Evolutionary conservation across 2,329 filamentous ascomycete species (phyloP).

Genomic region (Orbilia blumenaviensis): DNA sequence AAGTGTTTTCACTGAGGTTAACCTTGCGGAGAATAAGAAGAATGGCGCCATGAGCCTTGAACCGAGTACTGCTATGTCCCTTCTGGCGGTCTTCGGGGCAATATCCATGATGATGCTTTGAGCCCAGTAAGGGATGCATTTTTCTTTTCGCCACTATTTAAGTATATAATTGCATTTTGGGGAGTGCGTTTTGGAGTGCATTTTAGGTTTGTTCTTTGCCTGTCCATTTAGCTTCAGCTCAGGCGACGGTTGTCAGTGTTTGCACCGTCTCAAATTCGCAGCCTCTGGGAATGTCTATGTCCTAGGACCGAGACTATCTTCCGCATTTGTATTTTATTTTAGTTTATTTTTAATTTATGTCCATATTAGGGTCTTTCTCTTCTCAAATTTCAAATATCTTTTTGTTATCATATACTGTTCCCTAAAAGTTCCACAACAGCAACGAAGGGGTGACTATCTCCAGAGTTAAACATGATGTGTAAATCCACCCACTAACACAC

Average conservation of each 20-base stretch:
- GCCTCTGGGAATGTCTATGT: not conserved
- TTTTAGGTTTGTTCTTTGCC: not conserved
- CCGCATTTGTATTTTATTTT: not conserved
- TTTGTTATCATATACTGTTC: too few species aligned
- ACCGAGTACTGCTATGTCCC: slow-evolving; percentile 24
- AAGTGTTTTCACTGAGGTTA: slow-evolving; percentile 1
- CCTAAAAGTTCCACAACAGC: too few species aligned
- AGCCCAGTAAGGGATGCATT: too few species aligned
- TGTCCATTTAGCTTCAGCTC: too few species aligned
- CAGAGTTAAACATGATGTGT: not conserved
- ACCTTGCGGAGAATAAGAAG: slow-evolving; percentile 1
- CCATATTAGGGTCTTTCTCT: not conserved
- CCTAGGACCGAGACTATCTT: too few species aligned
- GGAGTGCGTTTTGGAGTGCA: not conserved
- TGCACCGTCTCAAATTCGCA: too few species aligned
- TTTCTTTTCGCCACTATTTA: too few species aligned
- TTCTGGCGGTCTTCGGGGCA: slow-evolving; percentile 10
- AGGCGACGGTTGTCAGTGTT: too few species aligned
- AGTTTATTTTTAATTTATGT: too few species aligned
- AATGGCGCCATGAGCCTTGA: slow-evolving; percentile 11
- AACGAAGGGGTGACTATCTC: not conserved
- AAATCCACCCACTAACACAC: not conserved
- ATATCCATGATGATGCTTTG: slow-evolving; percentile 20
- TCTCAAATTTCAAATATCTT: not conserved
- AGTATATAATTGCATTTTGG: slow-evolving; percentile 1